Evolutionary conservation across 805 yeast genomes (phyloP), one percentile per base, ranked within the genome.

Genomic region (Citeromyces nyonsensis): DNA sequence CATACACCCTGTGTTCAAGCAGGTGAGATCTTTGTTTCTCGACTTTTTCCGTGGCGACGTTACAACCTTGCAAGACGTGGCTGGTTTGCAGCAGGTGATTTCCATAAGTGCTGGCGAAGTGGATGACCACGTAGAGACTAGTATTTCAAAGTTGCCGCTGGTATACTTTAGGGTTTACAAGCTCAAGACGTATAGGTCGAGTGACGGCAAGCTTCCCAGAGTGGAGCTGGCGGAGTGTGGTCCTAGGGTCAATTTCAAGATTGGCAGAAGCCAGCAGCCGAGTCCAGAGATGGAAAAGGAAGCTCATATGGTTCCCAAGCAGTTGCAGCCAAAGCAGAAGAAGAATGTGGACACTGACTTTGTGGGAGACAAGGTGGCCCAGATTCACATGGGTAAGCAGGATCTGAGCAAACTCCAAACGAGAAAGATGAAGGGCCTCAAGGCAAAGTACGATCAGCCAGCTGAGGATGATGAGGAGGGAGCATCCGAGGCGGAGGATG

Each of bases 391-490:
- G 57, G 96, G 95, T 58, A 76, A 76, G 54, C 98, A 91, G 64
- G 97, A 91, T 54, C 64, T 91, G 54, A 66, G 70, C 50, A 77
- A 77, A 54, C 56, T 91, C 52, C 98, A 91, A 61, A 88, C 98
- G 5, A 74, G 98, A 60, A 91, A 91, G 73, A 84, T 91, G 95
- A 91, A 91, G 68, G 98, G 98, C 54, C 66, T 91, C 50, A 91
- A 91, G 61, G 66, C 81, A 35, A 73, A 69, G 52, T 86, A 67
- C 45, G 95, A 86, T 52, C 95, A 83, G 57, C 69, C 61, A 15
- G 72, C 69, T 28, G 77, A 66, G 33, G 72, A 62, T 30, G 69
- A 61, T 34, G 73, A 61, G 29, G 70, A 60, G 3, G 69, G 59
- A 26, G 54, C 43, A 14, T 38, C 39, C 11, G 38, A n/a, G n/a